Base-by-base conservation (phyloP, 2,329 filamentous ascomycete genomes). In the Emergomyces orientalis region DNA sequence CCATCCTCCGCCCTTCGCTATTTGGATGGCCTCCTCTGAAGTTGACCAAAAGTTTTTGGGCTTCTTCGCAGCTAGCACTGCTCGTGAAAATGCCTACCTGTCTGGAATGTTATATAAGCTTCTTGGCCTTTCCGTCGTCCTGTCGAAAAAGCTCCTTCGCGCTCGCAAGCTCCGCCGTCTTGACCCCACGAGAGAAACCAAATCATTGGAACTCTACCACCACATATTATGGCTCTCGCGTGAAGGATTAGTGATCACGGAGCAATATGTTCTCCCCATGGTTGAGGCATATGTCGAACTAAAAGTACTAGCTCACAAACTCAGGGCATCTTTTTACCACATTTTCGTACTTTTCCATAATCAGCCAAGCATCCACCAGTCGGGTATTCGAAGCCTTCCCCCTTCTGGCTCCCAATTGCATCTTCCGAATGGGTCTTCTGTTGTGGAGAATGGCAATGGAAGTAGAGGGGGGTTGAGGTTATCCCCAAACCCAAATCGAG, bases 31-130 rank as follows among this genome's bases (percentile, higher is more conserved):
- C 78, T 94, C 92, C 73, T 94, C 91, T 65, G 91, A 96, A 78
- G 91, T 97, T 66, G 94, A 99, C 76, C 92, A 96, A 79, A 99
- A 97, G 79, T 96, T 95, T 77, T 83, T 99, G 71, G 91, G 91
- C 78, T 88, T 86, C 73, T 87, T 96, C 73, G 93, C 94, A 74
- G 89, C 87, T 76, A 83, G 86, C 65, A 91, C 91, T 69, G 86
- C 88, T 72, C 79, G 84, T 64, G 87, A 90, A 69, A 94, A 93
- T 71, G 87, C 89, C 3, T 81, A 92, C 22, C 84, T 97, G 55
- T 89, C 74, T 43, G 71, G 75, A 25, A 91, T 90, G 74, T 84
- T 99, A 56, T 97, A 91, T 77, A 94, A 94, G 75, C 87, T 97
- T 49, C 83, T 97, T 13, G 94, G 94, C 0, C 82, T 97, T 17